These are phyloP conservation scores for Eutrema yunnanense DNA, from an alignment of 345 rosid genomes.

Conservation along the genomic window DNA sequence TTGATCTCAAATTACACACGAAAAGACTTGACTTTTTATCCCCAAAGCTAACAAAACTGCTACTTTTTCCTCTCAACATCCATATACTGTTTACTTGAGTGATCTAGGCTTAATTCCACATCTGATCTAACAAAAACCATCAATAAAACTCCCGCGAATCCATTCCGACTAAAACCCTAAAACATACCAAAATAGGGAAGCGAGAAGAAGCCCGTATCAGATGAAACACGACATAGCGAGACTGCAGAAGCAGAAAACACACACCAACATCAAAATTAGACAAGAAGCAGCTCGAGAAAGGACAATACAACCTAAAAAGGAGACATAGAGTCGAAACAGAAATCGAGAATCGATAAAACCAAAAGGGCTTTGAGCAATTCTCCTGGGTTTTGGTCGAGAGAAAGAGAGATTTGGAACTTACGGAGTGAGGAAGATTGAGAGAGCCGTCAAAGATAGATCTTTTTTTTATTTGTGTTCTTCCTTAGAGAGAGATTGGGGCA, in stretches of 20 bases:
- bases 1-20: constrained; percentile 9
- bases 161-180: constrained; percentile 18
- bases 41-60: constrained; percentile 19
- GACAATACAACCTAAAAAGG: neutral
- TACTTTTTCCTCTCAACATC: constrained; percentile 10
- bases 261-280: neutral
- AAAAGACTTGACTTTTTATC: constrained; percentile 19
- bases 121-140: constrained; percentile 13
- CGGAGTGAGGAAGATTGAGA: no score
- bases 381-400: constrained; percentile 8
- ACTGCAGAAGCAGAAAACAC: constrained; percentile 31
- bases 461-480: no score
- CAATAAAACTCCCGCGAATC: neutral
- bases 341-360: constrained; percentile 6
- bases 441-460: no score
- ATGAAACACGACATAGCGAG: constrained; percentile 30
- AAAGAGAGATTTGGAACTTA: constrained; percentile 34
- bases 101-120: constrained; percentile 14
- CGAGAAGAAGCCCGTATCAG: constrained; percentile 29
- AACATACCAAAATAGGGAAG: constrained; percentile 10
- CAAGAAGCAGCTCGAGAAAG: neutral
- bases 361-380: constrained; percentile 11
- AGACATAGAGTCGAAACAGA: neutral
- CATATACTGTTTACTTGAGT: constrained; percentile 11
- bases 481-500: no score